Percentiles rank a stretch among this genome's conserved stretches.
Evolutionary conservation across 176 grass and related monocot genomes (phyloP).

Genomic region (Avena insularis): DNA sequence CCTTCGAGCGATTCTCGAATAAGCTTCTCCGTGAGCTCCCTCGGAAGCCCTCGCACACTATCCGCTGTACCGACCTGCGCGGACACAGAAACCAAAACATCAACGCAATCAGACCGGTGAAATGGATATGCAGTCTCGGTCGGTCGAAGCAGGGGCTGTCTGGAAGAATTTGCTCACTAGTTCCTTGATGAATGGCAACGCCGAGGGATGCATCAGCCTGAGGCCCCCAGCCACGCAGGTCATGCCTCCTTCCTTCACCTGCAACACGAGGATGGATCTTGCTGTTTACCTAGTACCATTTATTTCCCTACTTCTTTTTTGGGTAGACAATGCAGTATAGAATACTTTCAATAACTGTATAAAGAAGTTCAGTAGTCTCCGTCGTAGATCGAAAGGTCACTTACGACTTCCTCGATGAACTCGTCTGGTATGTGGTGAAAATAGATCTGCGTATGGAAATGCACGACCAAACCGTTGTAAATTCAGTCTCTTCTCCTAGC

Average conservation of each 20-base stretch:
- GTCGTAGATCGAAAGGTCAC: background rate
- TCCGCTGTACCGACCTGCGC: constrained; percentile 70
- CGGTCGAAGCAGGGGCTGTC: background rate
- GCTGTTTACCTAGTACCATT: background rate
- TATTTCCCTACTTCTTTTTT: background rate
- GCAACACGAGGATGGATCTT: background rate
- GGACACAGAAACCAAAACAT: background rate
- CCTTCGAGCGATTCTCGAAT: constrained; percentile 49
- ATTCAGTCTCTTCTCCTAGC: background rate
- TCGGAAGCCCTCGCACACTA: constrained; percentile 74
- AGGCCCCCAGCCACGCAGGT: constrained; percentile 81
- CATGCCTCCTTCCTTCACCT: constrained; percentile 67
- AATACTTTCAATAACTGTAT: too few species aligned
- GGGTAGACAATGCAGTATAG: too few species aligned
- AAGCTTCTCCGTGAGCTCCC: constrained; percentile 67
- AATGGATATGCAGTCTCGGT: background rate
- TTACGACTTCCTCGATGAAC: constrained; percentile 67
- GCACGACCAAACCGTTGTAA: background rate
- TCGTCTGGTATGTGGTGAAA: constrained; percentile 75
- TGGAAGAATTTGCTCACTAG: constrained; percentile 46
- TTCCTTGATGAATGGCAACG: constrained; percentile 63
- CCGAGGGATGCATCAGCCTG: constrained; percentile 71
- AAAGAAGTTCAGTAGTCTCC: too few species aligned
- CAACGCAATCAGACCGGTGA: background rate
- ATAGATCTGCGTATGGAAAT: constrained; percentile 52